phyloP scores from a whole-genome alignment of 331 rosid genomes.

The Ulmus americana region DNA sequence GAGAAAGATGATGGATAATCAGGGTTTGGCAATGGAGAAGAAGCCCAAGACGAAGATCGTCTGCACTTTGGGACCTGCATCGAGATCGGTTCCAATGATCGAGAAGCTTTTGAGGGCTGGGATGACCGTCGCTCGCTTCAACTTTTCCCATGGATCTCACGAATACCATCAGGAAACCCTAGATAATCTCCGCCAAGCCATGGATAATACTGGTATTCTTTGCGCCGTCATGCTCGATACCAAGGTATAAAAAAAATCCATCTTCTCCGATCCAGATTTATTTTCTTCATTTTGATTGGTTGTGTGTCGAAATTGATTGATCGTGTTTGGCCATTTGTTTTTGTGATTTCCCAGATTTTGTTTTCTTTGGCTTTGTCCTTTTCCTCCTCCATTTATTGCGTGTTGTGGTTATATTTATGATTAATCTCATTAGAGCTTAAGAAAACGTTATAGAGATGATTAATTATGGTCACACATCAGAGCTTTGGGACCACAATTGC shows the following conservation, averaged over 20 bases:
- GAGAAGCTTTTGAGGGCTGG: slow-evolving; percentile 92
- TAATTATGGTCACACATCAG: no score
- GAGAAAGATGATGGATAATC: slow-evolving; percentile 16
- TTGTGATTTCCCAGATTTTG: not conserved
- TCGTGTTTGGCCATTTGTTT: not conserved
- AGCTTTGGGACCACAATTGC: no score
- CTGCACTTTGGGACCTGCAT: slow-evolving; percentile 88
- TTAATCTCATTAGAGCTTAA: no score
- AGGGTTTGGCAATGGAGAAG: slow-evolving; percentile 9
- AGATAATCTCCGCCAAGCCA: slow-evolving; percentile 64
- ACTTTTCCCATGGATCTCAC: slow-evolving; percentile 94
- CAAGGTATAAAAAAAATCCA: slow-evolving; percentile 37
- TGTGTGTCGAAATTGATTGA: not conserved
- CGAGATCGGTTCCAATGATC: slow-evolving; percentile 65
- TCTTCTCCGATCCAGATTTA: slow-evolving; percentile 3
- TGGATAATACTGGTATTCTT: slow-evolving; percentile 82
- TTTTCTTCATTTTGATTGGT: not conserved
- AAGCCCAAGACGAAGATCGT: slow-evolving; percentile 91
- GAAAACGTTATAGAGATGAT: no score
- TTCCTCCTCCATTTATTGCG: not conserved
- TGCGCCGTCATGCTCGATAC: slow-evolving; percentile 98
- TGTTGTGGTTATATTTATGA: no score
- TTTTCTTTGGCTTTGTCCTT: slow-evolving; percentile 5
- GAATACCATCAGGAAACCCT: slow-evolving; percentile 92
- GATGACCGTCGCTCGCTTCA: slow-evolving; percentile 96